Evolutionary conservation across 208 protist species (phyloP), one percentile per base, ranked within the genome.

Genomic region (Wallacemonas collosoma): DNA sequence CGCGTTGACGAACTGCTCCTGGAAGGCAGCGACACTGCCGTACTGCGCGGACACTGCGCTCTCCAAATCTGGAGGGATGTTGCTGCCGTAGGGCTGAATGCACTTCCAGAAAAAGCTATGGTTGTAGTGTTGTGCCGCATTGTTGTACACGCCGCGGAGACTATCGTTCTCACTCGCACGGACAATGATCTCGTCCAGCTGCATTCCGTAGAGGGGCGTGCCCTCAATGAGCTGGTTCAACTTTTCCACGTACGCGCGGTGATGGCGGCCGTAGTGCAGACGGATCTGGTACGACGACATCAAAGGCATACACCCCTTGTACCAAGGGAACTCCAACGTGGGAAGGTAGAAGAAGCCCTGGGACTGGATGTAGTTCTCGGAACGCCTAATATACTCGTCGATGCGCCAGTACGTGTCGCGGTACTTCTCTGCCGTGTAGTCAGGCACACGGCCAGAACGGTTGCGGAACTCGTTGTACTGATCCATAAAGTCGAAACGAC

Each of bases 101-200:
- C 84, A 91, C 74, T 97, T 97, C 91, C 91, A 98, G 78, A 88
- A 97, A 76, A 98, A 97, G 77, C 77, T 83, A 81, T 97, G 89
- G 75, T 98, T 97, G 77, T 86, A 98, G 83, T 96, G 90, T 80
- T 98, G 95, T 39, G 94, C 93, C 14, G 92, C 94, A 79, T 96
- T 96, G 79, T 97, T 97, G 77, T 88, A 97, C 11, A 97, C 80
- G 6, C 79, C 90, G 53, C 45, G 73, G 11, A 90, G 72, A 50
- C 62, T 80, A 38, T 68, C 17, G 66, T 97, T 82, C 35, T 73
- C 68, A 51, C 72, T 61, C 65, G 75, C 91, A 45, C 77, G 81
- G 8, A 51, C 26, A 58, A 98, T 95, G 64, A 97, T 88, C 47
- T 91, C 84, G 51, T 98, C 95, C 11, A 98, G 79, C 61, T 86